These are phyloP conservation scores for Paraconiothyrium brasiliense DNA, from an alignment of 2,329 filamentous ascomycete species.

Conservation along the genomic window DNA sequence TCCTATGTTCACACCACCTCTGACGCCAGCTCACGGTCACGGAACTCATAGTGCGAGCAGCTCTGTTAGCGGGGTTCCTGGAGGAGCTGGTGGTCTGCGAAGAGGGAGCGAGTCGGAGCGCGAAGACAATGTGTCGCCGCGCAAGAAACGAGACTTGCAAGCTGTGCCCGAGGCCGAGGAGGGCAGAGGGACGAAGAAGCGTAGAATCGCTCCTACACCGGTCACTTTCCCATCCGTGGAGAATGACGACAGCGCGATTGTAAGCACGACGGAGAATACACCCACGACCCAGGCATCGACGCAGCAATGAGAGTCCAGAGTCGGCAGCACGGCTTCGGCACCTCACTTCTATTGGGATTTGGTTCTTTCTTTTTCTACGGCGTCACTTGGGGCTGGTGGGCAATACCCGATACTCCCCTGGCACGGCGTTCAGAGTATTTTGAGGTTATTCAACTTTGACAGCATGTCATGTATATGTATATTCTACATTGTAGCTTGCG, in stretches of 20 bases:
- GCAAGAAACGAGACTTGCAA: slow-evolving; percentile 50
- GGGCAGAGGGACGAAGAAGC: slow-evolving; percentile 52
- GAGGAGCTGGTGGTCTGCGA: slow-evolving; percentile 37
- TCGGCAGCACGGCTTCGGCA: background rate
- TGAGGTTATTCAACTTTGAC: background rate
- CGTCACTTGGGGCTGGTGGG: slow-evolving; percentile 14
- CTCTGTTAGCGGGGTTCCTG: slow-evolving; percentile 60
- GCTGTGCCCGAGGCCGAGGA: slow-evolving; percentile 48
- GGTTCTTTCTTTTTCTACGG: slow-evolving; percentile 4
- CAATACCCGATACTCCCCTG: slow-evolving; percentile 21
- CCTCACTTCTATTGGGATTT: slow-evolving; percentile 5
- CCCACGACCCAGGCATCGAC: slow-evolving; percentile 29
- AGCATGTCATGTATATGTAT: slow-evolving; percentile 1
- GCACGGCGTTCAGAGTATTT: slow-evolving; percentile 32
- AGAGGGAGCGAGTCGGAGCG: slow-evolving; percentile 48
- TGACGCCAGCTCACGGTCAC: slow-evolving; percentile 72
- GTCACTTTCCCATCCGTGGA: slow-evolving; percentile 40
- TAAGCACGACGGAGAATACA: slow-evolving; percentile 44
- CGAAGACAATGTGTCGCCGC: slow-evolving; percentile 37
- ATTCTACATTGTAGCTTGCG: background rate
- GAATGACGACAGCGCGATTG: slow-evolving; percentile 37
- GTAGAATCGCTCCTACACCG: slow-evolving; percentile 57
- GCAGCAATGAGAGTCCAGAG: slow-evolving; percentile 20
- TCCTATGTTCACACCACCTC: slow-evolving; percentile 87
- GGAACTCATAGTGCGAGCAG: slow-evolving; percentile 63